Conservation (phyloP, 306 rosid genomes). For the Vigna trinervia region DNA sequence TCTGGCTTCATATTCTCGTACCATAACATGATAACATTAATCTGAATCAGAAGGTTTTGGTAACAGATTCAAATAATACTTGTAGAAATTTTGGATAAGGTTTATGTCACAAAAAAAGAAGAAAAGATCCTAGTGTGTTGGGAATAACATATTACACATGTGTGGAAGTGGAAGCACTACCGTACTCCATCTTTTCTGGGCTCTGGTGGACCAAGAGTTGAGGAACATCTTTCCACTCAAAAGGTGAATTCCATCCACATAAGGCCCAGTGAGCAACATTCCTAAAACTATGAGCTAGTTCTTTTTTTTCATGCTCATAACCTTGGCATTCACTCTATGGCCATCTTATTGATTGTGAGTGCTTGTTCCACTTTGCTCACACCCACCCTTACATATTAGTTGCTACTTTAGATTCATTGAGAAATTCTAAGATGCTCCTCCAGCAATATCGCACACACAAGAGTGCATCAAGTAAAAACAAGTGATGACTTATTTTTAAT, state of each 20-base stretch:
- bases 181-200: slow-evolving; percentile 20
- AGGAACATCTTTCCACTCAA: slow-evolving; percentile 33
- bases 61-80: neutral
- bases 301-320: slow-evolving; percentile 29
- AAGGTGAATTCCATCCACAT: slow-evolving; percentile 28
- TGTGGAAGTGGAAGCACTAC: slow-evolving; percentile 36
- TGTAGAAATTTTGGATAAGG: slow-evolving; percentile 31
- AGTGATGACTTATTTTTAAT: neutral
- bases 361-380: slow-evolving; percentile 43
- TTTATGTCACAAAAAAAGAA: neutral
- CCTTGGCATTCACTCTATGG: neutral
- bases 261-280: slow-evolving; percentile 35
- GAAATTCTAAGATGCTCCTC: neutral
- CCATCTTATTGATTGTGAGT: slow-evolving; percentile 37
- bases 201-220: slow-evolving; percentile 33
- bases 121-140: neutral
- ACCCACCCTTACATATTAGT: slow-evolving; percentile 11
- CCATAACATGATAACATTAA: slow-evolving; percentile 15
- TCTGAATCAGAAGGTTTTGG: slow-evolving; percentile 6
- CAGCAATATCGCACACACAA: neutral
- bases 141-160: slow-evolving; percentile 10
- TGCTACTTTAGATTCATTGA: neutral
- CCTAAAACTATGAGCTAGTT: slow-evolving; percentile 16
- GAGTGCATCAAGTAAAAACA: neutral
- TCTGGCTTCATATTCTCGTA: slow-evolving; percentile 16